A percentile compares a stretch with the other conserved stretches of the same genome.
phyloP scores from a whole-genome alignment of 2,329 filamentous ascomycete genomes.

The Colletotrichum siamense region DNA sequence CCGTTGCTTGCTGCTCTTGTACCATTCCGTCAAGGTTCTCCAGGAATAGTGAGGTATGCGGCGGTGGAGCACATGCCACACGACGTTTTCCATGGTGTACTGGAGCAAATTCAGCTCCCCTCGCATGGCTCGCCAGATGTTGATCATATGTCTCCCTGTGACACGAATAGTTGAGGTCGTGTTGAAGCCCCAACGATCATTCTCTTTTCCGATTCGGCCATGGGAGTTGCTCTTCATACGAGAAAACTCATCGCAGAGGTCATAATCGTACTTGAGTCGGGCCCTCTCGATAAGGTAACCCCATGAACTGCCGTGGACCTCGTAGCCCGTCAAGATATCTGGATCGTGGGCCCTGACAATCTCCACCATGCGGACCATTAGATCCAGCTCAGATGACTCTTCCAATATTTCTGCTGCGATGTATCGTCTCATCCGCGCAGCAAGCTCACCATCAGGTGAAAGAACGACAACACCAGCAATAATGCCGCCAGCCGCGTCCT shows the following conservation, averaged over 20 bases:
- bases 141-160: conserved; percentile 96
- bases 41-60: conserved; percentile 89
- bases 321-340: conserved; percentile 92
- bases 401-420: conserved; percentile 70
- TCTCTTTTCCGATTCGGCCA: conserved; percentile 84
- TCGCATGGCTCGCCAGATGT: conserved; percentile 95
- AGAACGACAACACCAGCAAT: conserved; percentile 77
- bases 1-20: conserved; percentile 68
- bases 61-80: conserved; percentile 86
- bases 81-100: conserved; percentile 96
- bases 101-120: conserved; percentile 90
- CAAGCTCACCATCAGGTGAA: conserved; percentile 64
- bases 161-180: conserved; percentile 90
- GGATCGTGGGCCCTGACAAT: conserved; percentile 86
- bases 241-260: conserved; percentile 90
- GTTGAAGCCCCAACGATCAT: conserved; percentile 91
- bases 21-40: conserved; percentile 82
- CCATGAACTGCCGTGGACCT: conserved; percentile 94
- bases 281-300: conserved; percentile 94
- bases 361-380: conserved; percentile 85
- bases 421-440: conserved; percentile 66
- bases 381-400: conserved; percentile 81
- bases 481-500: conserved; percentile 49
- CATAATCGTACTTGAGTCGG: conserved; percentile 83
- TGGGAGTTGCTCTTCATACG: conserved; percentile 85